Evolutionary conservation across 352 stramenopile species (phyloP).

Genomic region (Phytophthora syringae): DNA sequence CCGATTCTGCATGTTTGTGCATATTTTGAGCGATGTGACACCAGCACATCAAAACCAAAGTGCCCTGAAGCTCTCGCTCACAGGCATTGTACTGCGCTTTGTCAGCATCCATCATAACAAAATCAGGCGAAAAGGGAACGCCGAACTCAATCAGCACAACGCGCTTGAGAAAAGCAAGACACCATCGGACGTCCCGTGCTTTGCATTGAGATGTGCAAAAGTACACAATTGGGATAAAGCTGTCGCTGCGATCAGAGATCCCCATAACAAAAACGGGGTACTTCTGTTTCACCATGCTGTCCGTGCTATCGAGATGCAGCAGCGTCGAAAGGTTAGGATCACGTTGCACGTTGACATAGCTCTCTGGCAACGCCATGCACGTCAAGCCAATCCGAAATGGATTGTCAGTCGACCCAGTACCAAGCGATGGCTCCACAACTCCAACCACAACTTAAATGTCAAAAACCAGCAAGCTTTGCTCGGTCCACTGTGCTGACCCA

Average conservation of each 20-base stretch:
- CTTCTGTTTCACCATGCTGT: conserved; percentile 1
- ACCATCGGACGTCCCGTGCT: not conserved
- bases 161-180: not conserved
- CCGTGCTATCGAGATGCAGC: not conserved
- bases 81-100: not conserved
- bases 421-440: too few relatives aligned
- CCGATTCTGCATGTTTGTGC: not conserved
- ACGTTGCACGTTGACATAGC: not conserved
- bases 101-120: conserved; percentile 1
- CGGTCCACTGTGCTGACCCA: too few relatives aligned
- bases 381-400: too few relatives aligned
- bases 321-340: not conserved
- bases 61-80: not conserved
- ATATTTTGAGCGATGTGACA: not conserved
- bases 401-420: too few relatives aligned
- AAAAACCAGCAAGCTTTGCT: too few relatives aligned
- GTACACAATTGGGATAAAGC: not conserved
- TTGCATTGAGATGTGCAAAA: not conserved
- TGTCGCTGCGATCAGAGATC: not conserved
- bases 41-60: not conserved
- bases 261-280: not conserved
- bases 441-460: too few relatives aligned
- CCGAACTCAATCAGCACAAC: not conserved
- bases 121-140: not conserved
- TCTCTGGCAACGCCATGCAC: too few relatives aligned